Base-by-base conservation (phyloP, 1,284 basidiomycete genomes). In the Austroboletus novae-zelandiae region DNA sequence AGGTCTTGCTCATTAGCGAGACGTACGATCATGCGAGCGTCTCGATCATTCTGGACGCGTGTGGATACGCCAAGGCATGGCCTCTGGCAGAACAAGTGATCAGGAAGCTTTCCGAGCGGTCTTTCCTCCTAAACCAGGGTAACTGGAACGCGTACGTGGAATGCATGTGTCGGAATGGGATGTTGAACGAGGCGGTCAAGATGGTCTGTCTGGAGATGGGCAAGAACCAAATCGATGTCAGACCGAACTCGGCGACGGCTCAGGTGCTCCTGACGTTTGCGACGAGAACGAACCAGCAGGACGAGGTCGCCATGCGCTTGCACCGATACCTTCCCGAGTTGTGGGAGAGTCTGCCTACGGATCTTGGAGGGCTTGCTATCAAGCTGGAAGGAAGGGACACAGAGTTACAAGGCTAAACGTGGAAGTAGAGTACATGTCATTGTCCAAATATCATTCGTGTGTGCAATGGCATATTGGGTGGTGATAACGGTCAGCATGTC, bases 71-170 rank as follows among this genome's bases (percentile, higher is more conserved):
- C 7, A 73, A 76, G 9, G 72, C 79, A 20, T 65, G 74, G 57
- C 69, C 70, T 17, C 67, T 76, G n/a, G 86, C 83, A 0, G 69
- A 70, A 45, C 71, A 75, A 46, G 78, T 86, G 32, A 78, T 78
- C 65, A 56, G 62, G 13, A 77, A 77, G 64, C 72, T 89, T n/a
- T 62, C 67, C 20, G 69, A 70, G 40, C 74, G 76, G 45, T 72
- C 74, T 7, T 83, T 84, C 58, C 61, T 61, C 15, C 71, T 87
- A 52, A 84, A 84, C 58, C 68, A 74, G 49, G 72, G 77, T 39
- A 86, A 87, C 55, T 94, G 89, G 86, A 85, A 89, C 52, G 77
- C 83, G 1, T 94, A 85, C 78, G 65, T 96, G n/a, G 92, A 96
- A 68, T 91, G 89, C 64, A 75, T 96, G n/a, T 89, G 89, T 59